Evolutionary conservation across 164 flowering plant genomes (phyloP).

Genomic region (Magnolia changhungtana): DNA sequence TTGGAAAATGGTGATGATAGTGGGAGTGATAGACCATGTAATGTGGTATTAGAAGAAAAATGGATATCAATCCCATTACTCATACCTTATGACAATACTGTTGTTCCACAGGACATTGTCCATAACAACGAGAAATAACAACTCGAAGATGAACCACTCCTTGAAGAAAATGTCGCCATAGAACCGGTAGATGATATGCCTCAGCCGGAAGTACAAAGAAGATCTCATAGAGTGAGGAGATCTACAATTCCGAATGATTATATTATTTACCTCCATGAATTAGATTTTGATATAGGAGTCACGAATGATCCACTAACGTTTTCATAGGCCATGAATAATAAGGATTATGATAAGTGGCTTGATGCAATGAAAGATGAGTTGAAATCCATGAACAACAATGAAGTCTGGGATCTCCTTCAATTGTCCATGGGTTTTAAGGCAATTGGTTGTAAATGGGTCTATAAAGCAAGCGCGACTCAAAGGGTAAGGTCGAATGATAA

Average conservation of each 20-base stretch:
- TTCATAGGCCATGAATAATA: constrained; percentile 6
- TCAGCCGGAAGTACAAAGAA: neutral
- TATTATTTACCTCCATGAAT: constrained; percentile 2
- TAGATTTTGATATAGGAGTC: constrained; percentile 3
- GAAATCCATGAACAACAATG: constrained; percentile 1
- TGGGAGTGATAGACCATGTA: neutral
- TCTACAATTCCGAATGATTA: neutral
- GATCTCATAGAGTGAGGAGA: neutral
- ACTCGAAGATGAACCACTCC: neutral
- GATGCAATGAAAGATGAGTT: constrained; percentile 2
- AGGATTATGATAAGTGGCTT: neutral
- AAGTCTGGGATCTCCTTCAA: constrained; percentile 7
- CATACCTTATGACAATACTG: neutral
- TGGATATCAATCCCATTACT: neutral
- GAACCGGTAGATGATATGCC: neutral
- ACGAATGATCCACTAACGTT: neutral
- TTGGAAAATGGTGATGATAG: constrained; percentile 1
- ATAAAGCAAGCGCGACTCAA: neutral
- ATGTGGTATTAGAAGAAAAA: neutral
- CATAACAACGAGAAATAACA: neutral
- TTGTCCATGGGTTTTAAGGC: neutral
- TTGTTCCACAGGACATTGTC: neutral
- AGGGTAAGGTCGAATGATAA: neutral
- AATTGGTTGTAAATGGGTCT: constrained; percentile 6
- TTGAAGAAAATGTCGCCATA: neutral